Evolutionary conservation across 108 stramenopile species (phyloP).

Genomic region (Halocafeteria seosinensis): DNA sequence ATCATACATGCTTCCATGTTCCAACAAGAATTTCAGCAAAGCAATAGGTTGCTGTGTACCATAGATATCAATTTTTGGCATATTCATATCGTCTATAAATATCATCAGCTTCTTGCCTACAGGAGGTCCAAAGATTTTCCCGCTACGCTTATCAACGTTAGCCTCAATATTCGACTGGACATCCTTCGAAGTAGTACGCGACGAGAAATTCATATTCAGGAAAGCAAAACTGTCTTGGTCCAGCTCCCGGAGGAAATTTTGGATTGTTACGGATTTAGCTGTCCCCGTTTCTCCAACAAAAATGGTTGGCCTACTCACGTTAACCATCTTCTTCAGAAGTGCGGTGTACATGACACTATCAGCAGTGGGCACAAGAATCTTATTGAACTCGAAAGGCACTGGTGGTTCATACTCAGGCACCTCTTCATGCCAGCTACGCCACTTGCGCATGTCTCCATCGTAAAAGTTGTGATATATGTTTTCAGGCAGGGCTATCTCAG

Average conservation of each 20-base stretch:
- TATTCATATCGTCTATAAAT: slow-evolving; percentile 55
- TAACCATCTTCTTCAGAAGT: slow-evolving; percentile 28
- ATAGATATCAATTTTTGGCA: slow-evolving; percentile 45
- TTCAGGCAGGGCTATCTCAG: slow-evolving; percentile 23
- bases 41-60: slow-evolving; percentile 56
- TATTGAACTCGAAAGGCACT: slow-evolving; percentile 36
- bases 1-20: slow-evolving; percentile 40
- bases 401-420: slow-evolving; percentile 44
- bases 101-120: slow-evolving; percentile 39
- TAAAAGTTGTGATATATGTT: slow-evolving; percentile 31
- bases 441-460: slow-evolving; percentile 21
- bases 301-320: slow-evolving; percentile 34
- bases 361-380: slow-evolving; percentile 51
- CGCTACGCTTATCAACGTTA: slow-evolving; percentile 48
- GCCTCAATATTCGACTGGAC: slow-evolving; percentile 47
- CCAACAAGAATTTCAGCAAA: slow-evolving; percentile 38
- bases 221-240: slow-evolving; percentile 7
- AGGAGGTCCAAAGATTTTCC: slow-evolving; percentile 41
- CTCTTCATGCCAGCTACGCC: slow-evolving; percentile 33
- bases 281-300: slow-evolving; percentile 50
- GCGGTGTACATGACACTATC: slow-evolving; percentile 40
- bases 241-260: slow-evolving; percentile 34
- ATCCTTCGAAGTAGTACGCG: slow-evolving; percentile 33
- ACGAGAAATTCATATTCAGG: slow-evolving; percentile 39
- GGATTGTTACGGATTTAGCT: slow-evolving; percentile 46